Evolutionary conservation across 2,329 filamentous ascomycete species (phyloP).

Genomic region (Mycosphaerella sp.): DNA sequence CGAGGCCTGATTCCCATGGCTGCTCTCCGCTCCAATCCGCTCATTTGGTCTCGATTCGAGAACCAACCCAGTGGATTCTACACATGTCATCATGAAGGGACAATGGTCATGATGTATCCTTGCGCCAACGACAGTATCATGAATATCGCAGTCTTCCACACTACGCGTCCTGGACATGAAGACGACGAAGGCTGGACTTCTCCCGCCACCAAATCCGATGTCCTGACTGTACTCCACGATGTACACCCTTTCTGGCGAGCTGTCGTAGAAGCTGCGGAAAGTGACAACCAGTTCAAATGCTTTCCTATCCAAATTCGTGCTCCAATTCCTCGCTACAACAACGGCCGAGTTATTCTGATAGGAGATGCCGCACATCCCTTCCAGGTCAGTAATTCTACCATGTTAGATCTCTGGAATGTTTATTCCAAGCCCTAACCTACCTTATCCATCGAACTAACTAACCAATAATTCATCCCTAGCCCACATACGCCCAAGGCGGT

Average conservation of each 20-base stretch:
- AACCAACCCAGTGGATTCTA: constrained; percentile 12
- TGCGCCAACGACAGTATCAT: constrained; percentile 15
- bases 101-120: constrained; percentile 14
- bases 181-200: constrained; percentile 18
- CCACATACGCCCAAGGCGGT: constrained; percentile 10
- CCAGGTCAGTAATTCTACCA: not conserved
- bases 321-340: constrained; percentile 8
- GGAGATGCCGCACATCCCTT: constrained; percentile 14
- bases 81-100: not conserved
- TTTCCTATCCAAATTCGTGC: constrained; percentile 11
- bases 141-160: constrained; percentile 18
- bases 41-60: constrained; percentile 11
- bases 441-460: too few species aligned
- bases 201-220: constrained; percentile 11
- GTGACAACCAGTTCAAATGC: constrained; percentile 11
- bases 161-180: constrained; percentile 11
- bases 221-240: constrained; percentile 7
- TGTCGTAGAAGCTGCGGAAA: constrained; percentile 6
- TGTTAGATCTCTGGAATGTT: too few species aligned
- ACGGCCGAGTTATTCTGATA: constrained; percentile 6
- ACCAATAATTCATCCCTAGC: not conserved
- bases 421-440: not conserved
- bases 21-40: constrained; percentile 6
- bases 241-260: constrained; percentile 14
- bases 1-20: constrained; percentile 14